Percentiles rank a stretch among this genome's conserved stretches.
Evolutionary conservation across 148 eudicot genomes (phyloP).

Genomic region (Rhododendron mucronatum): DNA sequence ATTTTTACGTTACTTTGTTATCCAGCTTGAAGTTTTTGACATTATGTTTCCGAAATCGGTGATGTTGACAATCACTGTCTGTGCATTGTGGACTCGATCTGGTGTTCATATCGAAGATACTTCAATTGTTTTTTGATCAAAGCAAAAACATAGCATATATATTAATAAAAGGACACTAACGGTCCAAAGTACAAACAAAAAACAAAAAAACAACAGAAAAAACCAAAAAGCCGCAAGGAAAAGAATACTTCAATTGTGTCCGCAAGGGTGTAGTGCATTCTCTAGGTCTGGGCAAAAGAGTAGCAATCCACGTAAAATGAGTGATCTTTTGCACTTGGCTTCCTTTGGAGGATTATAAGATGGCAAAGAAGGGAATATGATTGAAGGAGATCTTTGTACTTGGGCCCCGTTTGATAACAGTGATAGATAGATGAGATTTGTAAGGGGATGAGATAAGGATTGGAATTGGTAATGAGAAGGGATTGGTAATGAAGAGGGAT

Average conservation of each 20-base stretch:
- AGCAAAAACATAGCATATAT: no score
- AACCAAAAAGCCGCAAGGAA: no score
- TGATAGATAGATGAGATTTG: no score
- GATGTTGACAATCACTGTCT: neutral
- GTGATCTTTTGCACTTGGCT: constrained; percentile 14
- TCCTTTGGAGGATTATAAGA: constrained; percentile 21
- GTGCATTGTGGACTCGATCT: neutral
- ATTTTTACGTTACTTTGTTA: constrained; percentile 7
- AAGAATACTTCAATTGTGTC: neutral
- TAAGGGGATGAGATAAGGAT: no score
- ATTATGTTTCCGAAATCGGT: constrained; percentile 16
- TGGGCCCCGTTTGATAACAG: no score
- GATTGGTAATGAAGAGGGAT: no score
- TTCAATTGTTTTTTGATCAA: neutral
- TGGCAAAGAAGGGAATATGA: neutral
- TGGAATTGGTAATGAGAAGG: no score
- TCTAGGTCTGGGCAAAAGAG: neutral
- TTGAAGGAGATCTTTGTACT: neutral
- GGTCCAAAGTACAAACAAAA: no score
- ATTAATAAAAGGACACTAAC: no score
- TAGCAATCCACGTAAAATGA: neutral
- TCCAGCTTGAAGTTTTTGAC: neutral
- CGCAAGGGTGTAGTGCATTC: neutral
- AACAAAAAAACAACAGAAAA: no score
- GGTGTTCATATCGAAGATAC: neutral